These are phyloP conservation scores for Stagonosporopsis vannaccii DNA, from an alignment of 2,329 filamentous ascomycete genomes.

Conservation along the genomic window DNA sequence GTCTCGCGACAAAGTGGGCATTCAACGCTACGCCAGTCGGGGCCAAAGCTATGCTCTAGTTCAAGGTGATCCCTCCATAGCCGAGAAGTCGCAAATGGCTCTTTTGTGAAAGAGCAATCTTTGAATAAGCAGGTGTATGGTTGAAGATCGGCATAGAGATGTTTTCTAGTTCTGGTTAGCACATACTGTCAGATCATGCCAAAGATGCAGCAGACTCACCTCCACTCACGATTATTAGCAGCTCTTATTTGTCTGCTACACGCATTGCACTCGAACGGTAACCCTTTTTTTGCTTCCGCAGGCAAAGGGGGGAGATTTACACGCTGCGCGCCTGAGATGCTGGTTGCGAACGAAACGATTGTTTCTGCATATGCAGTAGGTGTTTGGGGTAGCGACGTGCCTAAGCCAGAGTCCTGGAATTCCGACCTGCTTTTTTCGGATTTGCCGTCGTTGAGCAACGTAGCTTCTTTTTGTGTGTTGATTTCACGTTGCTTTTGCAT, in stretches of 20 bases:
- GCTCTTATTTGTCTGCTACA: slow-evolving; percentile 23
- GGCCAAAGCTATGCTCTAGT: slow-evolving; percentile 25
- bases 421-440: slow-evolving; percentile 20
- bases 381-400: slow-evolving; percentile 24
- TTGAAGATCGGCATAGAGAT: slow-evolving; percentile 31
- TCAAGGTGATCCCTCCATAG: slow-evolving; percentile 30
- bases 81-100: slow-evolving; percentile 21
- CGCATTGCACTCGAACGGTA: slow-evolving; percentile 28
- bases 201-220: background rate
- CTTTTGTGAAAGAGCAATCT: slow-evolving; percentile 20
- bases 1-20: slow-evolving; percentile 30
- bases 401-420: slow-evolving; percentile 33
- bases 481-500: slow-evolving; percentile 23
- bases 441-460: background rate
- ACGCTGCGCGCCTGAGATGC: slow-evolving; percentile 18
- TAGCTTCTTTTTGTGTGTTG: slow-evolving; percentile 2
- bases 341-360: slow-evolving; percentile 26
- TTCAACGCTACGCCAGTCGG: slow-evolving; percentile 21
- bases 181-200: no score
- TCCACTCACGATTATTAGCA: background rate
- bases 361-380: slow-evolving; percentile 26
- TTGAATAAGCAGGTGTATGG: slow-evolving; percentile 31
- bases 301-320: slow-evolving; percentile 27
- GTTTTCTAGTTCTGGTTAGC: slow-evolving; percentile 21
- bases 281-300: slow-evolving; percentile 23